A percentile compares a stretch with the other conserved stretches of the same genome.
These are phyloP conservation scores for Fusarium sp. DNA, from an alignment of 2,329 filamentous ascomycete genomes.

Conservation along the genomic window DNA sequence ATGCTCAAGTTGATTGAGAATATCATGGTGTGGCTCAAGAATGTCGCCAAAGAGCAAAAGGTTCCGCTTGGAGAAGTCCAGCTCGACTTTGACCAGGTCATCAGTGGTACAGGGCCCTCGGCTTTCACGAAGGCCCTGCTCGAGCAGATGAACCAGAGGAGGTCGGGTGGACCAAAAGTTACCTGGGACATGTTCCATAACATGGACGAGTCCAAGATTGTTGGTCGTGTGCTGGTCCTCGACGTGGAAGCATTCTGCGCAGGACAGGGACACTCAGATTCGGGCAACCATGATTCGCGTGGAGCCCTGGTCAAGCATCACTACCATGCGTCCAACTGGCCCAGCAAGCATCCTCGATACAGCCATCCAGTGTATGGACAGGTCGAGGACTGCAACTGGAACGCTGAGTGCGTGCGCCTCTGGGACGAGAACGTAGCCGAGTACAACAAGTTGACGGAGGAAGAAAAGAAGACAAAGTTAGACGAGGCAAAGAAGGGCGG, in stretches of 20 bases:
- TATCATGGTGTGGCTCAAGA: slow-evolving; percentile 74
- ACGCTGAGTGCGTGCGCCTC: slow-evolving; percentile 69
- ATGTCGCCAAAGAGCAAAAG: slow-evolving; percentile 68
- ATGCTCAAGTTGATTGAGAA: slow-evolving; percentile 77
- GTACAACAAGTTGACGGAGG: slow-evolving; percentile 68
- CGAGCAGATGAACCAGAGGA: slow-evolving; percentile 68
- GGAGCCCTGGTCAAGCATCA: slow-evolving; percentile 78
- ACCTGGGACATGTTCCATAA: slow-evolving; percentile 76
- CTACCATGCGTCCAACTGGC: slow-evolving; percentile 81
- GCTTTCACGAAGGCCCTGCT: slow-evolving; percentile 76
- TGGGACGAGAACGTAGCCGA: slow-evolving; percentile 75
- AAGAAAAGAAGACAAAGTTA: slow-evolving; percentile 67
- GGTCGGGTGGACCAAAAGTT: slow-evolving; percentile 53
- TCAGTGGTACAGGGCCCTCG: slow-evolving; percentile 78
- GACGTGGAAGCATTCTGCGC: slow-evolving; percentile 80
- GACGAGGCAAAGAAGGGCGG: slow-evolving; percentile 46
- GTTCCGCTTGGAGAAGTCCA: slow-evolving; percentile 70
- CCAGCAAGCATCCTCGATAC: slow-evolving; percentile 72
- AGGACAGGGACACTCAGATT: slow-evolving; percentile 79
- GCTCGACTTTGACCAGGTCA: slow-evolving; percentile 78
- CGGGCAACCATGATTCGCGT: slow-evolving; percentile 75
- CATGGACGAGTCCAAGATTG: slow-evolving; percentile 72
- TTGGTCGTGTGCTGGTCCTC: slow-evolving; percentile 73
- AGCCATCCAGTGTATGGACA: slow-evolving; percentile 77
- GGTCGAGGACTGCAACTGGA: slow-evolving; percentile 79